Evolutionary conservation across 2,329 filamentous ascomycete species (phyloP).

Genomic region (Cucurbitaria berberidis): DNA sequence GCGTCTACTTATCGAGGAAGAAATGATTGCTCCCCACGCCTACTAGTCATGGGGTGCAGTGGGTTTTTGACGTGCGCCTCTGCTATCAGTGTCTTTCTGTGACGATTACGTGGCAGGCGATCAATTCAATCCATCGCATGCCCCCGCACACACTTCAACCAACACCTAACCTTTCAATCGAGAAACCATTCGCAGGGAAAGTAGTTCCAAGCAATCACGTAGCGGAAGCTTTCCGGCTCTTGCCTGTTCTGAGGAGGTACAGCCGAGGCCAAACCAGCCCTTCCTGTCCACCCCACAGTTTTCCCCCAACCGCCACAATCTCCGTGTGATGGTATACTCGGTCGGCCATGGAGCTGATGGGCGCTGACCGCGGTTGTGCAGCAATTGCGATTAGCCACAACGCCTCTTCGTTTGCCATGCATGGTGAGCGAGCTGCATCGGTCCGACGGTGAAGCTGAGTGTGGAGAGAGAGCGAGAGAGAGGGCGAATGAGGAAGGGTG

Average conservation of each 20-base stretch:
- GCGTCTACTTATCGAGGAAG: slow-evolving; percentile 29
- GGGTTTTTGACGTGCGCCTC: slow-evolving; percentile 27
- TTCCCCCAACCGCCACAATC: slow-evolving; percentile 26
- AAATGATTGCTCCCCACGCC: slow-evolving; percentile 32
- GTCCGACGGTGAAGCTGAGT: slow-evolving; percentile 10
- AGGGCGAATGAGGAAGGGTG: slow-evolving; percentile 26
- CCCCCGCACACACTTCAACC: slow-evolving; percentile 9
- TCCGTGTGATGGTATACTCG: slow-evolving; percentile 5
- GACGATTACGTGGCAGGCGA: slow-evolving; percentile 21
- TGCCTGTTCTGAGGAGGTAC: slow-evolving; percentile 33
- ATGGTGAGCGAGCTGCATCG: slow-evolving; percentile 19
- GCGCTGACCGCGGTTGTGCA: slow-evolving; percentile 6
- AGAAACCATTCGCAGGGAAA: slow-evolving; percentile 9
- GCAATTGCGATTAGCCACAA: not conserved
- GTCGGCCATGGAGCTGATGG: slow-evolving; percentile 15
- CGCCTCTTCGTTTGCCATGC: not conserved
- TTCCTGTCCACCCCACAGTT: slow-evolving; percentile 35
- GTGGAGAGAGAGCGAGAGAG: no score
- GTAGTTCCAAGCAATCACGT: slow-evolving; percentile 2
- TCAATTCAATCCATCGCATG: slow-evolving; percentile 15
- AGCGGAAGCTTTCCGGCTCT: slow-evolving; percentile 7
- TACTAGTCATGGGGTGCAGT: slow-evolving; percentile 30
- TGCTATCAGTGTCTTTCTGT: slow-evolving; percentile 31
- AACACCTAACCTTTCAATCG: slow-evolving; percentile 7
- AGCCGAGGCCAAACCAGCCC: slow-evolving; percentile 33